Evolutionary conservation across 148 eudicot genomes (phyloP), one percentile per base, ranked within the genome.

Genomic region (Amaranthus cruentus): DNA sequence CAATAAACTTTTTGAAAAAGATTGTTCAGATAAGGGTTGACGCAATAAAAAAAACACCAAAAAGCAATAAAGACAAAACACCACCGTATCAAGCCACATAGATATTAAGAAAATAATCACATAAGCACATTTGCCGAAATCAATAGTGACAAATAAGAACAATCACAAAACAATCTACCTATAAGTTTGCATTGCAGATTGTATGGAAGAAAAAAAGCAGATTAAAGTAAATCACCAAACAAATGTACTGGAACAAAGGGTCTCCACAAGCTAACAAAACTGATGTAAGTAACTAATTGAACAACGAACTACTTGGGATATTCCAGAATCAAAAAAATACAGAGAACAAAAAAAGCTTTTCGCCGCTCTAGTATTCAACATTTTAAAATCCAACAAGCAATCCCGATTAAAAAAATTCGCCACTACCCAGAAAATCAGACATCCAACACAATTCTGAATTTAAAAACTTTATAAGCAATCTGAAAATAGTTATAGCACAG

Each of bases 401-500:
- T 28, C 38, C 38, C 38, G 38, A 28, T 28, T 28, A 28, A 28
- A 28, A 28, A 28, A 28, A 28, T 28, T 28, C 38, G 38, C 2
- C 38, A 28, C 38, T 28, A 28, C 38, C 38, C 38, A 28, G 69
- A 48, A 66, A n/a, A 3, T 46, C 12, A 48, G 5, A 66, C 48
- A 42, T 44, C 14, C 62, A 54, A 15, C 0, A 5, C 14, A 42
- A 4, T 47, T 56, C 47, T 46, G 11, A 28, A 54, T 58, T 7
- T 3, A 3, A 44, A 66, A 12, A 4, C 44, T 14, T 28, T 18
- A 0, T 0, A 68, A n/a, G n/a, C 13, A 42, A 9, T 8, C 53
- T 47, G 81, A 68, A 62, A 70, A 69, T 21, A 44, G 7, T 43
- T 50, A 13, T 50, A 73, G 47, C 11, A 52, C 21, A 57, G 62